These are phyloP conservation scores for Lithohypha guttulata DNA, from an alignment of 2,329 filamentous ascomycete genomes.

Conservation along the genomic window DNA sequence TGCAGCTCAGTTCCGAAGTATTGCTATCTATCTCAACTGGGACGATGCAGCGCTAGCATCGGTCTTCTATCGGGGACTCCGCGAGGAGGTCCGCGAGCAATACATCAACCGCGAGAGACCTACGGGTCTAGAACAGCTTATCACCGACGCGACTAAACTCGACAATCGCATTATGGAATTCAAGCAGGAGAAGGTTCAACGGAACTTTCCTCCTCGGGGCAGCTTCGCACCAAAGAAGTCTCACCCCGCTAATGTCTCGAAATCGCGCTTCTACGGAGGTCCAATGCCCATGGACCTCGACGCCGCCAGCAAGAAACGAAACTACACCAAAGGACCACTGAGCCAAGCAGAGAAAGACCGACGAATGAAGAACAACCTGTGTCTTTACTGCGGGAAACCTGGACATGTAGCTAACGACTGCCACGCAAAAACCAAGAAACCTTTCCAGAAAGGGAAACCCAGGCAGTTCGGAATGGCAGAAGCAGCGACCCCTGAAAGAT, in stretches of 20 bases:
- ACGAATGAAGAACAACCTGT: neutral
- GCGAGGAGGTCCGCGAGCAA: neutral
- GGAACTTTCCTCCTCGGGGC: neutral
- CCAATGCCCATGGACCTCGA: constrained; percentile 1
- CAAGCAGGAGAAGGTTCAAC: neutral
- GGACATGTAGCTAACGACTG: constrained; percentile 1
- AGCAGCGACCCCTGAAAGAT: neutral
- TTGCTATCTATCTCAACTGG: neutral
- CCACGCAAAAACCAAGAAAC: neutral
- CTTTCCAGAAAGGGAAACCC: neutral
- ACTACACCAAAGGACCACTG: constrained; percentile 1
- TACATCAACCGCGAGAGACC: neutral
- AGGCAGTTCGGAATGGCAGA: neutral
- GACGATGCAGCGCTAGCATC: neutral
- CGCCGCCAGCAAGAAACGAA: neutral
- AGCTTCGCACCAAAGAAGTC: neutral
- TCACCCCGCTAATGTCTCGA: neutral
- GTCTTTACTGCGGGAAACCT: neutral
- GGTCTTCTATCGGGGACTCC: neutral
- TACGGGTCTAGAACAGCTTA: neutral
- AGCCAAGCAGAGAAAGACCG: neutral
- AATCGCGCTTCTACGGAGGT: neutral
- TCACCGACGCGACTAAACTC: neutral
- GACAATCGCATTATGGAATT: neutral
- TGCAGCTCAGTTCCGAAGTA: neutral